Evolutionary conservation across 148 eudicot species (phyloP).

Genomic region (Dianthus caryophyllus): DNA sequence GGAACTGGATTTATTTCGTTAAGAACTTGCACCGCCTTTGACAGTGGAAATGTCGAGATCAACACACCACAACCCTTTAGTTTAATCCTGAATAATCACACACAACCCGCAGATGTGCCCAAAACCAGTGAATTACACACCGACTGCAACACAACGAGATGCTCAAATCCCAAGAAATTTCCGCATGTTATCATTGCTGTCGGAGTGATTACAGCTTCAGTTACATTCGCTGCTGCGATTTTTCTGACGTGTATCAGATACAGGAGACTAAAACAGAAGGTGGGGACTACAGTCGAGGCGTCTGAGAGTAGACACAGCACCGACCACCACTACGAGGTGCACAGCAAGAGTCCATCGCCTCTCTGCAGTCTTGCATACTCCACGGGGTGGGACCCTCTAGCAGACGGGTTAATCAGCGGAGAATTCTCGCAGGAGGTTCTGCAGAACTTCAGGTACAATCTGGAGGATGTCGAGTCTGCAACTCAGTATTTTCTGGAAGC

Average conservation of each 20-base stretch:
- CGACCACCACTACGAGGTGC: slow-evolving; percentile 38
- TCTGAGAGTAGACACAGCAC: slow-evolving; percentile 54
- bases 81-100: slow-evolving; percentile 28
- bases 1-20: slow-evolving; percentile 50
- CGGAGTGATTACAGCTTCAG: slow-evolving; percentile 33
- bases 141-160: slow-evolving; percentile 32
- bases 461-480: slow-evolving; percentile 90
- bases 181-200: slow-evolving; percentile 36
- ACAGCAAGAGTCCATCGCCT: slow-evolving; percentile 60
- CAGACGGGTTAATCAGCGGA: slow-evolving; percentile 28
- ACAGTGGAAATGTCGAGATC: slow-evolving; percentile 31
- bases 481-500: slow-evolving; percentile 69
- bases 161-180: slow-evolving; percentile 44
- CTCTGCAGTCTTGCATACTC: slow-evolving; percentile 54
- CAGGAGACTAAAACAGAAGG: slow-evolving; percentile 69
- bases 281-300: slow-evolving; percentile 42
- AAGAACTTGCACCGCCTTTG: slow-evolving; percentile 61
- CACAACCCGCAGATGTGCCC: slow-evolving; percentile 15
- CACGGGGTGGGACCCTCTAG: slow-evolving; percentile 61
- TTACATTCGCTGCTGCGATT: slow-evolving; percentile 35
- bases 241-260: slow-evolving; percentile 35
- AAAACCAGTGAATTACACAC: slow-evolving; percentile 26
- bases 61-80: slow-evolving; percentile 40
- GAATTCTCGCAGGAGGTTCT: slow-evolving; percentile 36
- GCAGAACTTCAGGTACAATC: slow-evolving; percentile 53